Conservation (phyloP, 1,284 basidiomycete genomes). For the Fomes fomentarius region DNA sequence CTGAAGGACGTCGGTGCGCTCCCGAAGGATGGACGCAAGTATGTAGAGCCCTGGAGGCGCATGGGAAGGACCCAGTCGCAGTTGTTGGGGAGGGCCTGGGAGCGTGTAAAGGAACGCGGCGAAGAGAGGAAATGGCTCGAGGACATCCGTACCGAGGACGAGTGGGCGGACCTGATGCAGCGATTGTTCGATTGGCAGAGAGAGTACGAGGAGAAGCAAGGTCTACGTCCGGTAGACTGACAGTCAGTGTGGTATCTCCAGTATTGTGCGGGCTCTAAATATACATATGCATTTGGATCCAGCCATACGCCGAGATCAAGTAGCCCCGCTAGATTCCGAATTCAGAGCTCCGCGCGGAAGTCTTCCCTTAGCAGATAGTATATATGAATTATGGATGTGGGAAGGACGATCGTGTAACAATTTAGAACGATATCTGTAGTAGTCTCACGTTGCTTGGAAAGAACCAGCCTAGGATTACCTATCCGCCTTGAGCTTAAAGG, state of each 20-base stretch:
- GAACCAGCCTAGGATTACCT: no score
- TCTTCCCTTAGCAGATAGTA: no score
- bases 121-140: slow-evolving; percentile 39
- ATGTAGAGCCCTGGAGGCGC: slow-evolving; percentile 53
- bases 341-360: no score
- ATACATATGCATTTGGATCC: no score
- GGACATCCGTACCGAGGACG: slow-evolving; percentile 41
- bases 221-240: background rate
- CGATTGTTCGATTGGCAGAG: slow-evolving; percentile 50
- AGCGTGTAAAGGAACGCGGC: slow-evolving; percentile 44
- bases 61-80: slow-evolving; percentile 35
- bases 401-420: no score
- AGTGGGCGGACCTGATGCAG: slow-evolving; percentile 54
- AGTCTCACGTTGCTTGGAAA: no score
- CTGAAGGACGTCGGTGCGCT: slow-evolving; percentile 45
- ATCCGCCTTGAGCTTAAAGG: no score
- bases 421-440: no score
- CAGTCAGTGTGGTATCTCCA: slow-evolving; percentile 5
- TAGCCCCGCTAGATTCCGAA: no score
- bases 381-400: no score
- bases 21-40: slow-evolving; percentile 45
- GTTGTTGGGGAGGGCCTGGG: slow-evolving; percentile 48
- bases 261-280: no score
- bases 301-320: no score
- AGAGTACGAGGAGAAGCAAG: slow-evolving; percentile 41